Evolutionary conservation across 768 basidiomycete genomes (phyloP), one percentile per base, ranked within the genome.

Genomic region (Collybiopsis luxurians): DNA sequence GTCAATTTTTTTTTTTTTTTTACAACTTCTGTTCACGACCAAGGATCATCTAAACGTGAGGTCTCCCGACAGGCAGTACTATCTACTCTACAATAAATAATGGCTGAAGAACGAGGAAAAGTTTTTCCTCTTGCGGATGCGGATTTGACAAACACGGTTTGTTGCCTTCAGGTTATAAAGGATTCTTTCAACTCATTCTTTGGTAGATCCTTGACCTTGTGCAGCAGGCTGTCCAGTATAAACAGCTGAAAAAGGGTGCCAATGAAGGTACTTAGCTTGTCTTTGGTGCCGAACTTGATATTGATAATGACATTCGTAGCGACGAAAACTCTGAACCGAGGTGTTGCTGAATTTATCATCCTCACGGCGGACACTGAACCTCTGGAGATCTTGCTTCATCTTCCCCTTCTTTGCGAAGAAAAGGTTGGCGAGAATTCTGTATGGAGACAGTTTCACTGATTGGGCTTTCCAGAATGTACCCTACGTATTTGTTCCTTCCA

Each of bases 241-340:
- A 98, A 76, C 95, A 98, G 73, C 77, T 98, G 47, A 98, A 98
- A 78, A 98, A 98, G 78, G 96, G 97, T 59, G 97, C 97, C 42
- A 99, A 99, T 74, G 97, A 99, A 84, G 91, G 92, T 91, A 48
- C 34, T 46, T 30, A 12, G 24, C 12, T 19, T 39, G 17, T 31
- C 30, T 30, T 23, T 30, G n/a, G n/a, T n/a, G n/a, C n/a, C n/a
- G n/a, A n/a, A 17, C 43, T 48, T 51, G 56, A 36, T 21, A 15
- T 15, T 19, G 28, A 43, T 11, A 15, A 30, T 19, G 23, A 1
- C 13, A 34, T 26, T 13, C 48, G 31, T 65, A 94, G 95, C 95
- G 44, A 99, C 97, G 63, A 99, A 99, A 79, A 97, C 95, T 19
- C 83, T 98, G 61, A 98, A 98, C 73, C 92, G 96, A 66, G 96